phyloP scores from a whole-genome alignment of 495 filamentous ascomycete species.

The Acidiella bohemica region DNA sequence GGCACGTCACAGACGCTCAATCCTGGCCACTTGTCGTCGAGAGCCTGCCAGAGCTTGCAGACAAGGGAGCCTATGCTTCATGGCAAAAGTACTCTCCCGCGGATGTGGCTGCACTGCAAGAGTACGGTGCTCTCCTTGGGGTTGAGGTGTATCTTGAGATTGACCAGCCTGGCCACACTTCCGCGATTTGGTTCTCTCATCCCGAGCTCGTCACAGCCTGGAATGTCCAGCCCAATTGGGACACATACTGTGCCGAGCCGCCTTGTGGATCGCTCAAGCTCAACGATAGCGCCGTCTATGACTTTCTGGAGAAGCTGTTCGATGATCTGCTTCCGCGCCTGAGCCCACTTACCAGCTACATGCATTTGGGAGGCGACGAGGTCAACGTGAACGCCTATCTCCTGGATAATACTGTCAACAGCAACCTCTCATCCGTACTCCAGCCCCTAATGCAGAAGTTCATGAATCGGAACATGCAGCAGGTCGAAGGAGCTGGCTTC shows the following conservation, averaged over 20 bases:
- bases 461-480: constrained; percentile 47
- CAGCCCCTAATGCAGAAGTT: constrained; percentile 60
- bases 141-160: constrained; percentile 65
- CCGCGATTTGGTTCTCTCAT: constrained; percentile 45
- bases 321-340: constrained; percentile 60
- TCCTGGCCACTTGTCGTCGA: constrained; percentile 74
- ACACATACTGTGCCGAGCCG: constrained; percentile 55
- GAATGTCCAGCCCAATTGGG: constrained; percentile 51
- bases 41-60: constrained; percentile 50
- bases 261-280: constrained; percentile 65
- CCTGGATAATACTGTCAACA: constrained; percentile 54
- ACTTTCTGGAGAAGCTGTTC: constrained; percentile 55
- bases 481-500: constrained; percentile 44
- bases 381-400: constrained; percentile 59
- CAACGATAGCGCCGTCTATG: constrained; percentile 49
- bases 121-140: constrained; percentile 51
- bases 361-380: constrained; percentile 77
- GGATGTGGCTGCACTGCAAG: constrained; percentile 50
- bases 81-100: constrained; percentile 48
- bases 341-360: constrained; percentile 50
- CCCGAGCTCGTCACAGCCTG: constrained; percentile 64
- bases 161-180: constrained; percentile 71
- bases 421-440: constrained; percentile 46
- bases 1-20: constrained; percentile 71
- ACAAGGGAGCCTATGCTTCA: constrained; percentile 52